Conservation (phyloP, 306 rosid genomes). For the Luffa acutangula region DNA sequence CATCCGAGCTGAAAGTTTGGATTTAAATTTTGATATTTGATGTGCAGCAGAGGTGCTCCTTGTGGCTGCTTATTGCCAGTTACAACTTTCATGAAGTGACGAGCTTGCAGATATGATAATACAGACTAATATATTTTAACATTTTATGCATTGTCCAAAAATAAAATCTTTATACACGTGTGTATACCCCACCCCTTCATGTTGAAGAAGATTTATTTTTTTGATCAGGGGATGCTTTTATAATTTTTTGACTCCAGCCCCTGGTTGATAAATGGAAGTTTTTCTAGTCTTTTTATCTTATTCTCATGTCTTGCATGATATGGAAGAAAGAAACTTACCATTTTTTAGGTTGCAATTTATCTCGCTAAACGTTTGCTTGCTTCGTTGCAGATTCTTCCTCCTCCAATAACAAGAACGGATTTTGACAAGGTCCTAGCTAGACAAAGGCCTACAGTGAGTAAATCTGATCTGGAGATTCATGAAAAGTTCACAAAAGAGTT, state of each 20-base stretch:
- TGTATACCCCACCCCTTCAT: not conserved
- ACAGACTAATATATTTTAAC: not conserved
- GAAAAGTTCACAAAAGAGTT: constrained; percentile 97
- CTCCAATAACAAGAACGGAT: constrained; percentile 74
- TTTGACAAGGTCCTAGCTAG: constrained; percentile 97
- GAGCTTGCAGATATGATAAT: not conserved
- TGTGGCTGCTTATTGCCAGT: not conserved
- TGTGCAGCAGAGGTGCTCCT: not conserved
- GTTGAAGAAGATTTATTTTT: not conserved
- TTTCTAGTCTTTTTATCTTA: not conserved
- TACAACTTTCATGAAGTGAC: not conserved
- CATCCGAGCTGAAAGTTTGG: not conserved
- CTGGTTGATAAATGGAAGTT: not conserved
- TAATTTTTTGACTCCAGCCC: not conserved
- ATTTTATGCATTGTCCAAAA: not conserved
- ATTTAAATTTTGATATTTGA: not conserved
- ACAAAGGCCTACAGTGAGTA: constrained; percentile 97
- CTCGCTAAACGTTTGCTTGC: constrained; percentile 11
- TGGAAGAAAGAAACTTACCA: not conserved
- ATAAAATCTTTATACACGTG: not conserved
- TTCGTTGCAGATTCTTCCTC: constrained; percentile 79
- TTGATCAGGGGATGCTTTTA: not conserved
- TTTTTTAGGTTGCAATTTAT: not conserved
- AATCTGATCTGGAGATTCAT: constrained; percentile 71
- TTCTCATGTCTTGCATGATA: not conserved